Evolutionary conservation across 257 asterid species (phyloP).

Genomic region (Solanum corneliomulleri): DNA sequence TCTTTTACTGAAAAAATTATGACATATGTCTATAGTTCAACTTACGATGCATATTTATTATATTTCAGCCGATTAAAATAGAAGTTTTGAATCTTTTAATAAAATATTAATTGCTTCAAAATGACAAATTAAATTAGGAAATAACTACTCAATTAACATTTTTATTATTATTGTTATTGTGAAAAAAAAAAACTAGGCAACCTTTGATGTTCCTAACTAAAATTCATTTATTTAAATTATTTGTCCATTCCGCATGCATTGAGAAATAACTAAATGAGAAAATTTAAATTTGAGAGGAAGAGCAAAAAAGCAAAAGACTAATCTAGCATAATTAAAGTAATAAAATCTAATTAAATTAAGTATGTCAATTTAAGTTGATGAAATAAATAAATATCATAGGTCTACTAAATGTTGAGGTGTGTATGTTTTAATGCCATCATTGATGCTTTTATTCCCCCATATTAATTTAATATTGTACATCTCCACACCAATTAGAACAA

Average conservation of each 20-base stretch:
- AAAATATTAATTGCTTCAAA: neutral
- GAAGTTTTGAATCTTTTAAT: neutral
- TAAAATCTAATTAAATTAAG: no score
- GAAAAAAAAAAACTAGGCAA: no score
- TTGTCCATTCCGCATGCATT: neutral
- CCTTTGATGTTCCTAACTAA: neutral
- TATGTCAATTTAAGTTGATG: neutral
- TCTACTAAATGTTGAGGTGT: neutral
- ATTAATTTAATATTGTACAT: neutral
- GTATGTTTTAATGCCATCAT: neutral
- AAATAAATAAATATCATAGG: no score
- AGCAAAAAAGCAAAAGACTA: no score
- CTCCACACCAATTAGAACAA: neutral
- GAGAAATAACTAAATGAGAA: no score
- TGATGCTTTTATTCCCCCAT: neutral
- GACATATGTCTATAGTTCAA: no score
- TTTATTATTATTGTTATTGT: no score
- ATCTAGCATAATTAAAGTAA: no score
- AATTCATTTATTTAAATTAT: neutral
- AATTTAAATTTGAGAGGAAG: no score
- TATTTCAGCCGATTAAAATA: neutral
- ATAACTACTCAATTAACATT: neutral
- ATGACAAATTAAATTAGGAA: no score
- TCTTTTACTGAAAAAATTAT: rapidly evolving
- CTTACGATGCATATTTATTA: neutral